phyloP scores from a whole-genome alignment of 495 filamentous ascomycete species.

The Neurospora sp. region DNA sequence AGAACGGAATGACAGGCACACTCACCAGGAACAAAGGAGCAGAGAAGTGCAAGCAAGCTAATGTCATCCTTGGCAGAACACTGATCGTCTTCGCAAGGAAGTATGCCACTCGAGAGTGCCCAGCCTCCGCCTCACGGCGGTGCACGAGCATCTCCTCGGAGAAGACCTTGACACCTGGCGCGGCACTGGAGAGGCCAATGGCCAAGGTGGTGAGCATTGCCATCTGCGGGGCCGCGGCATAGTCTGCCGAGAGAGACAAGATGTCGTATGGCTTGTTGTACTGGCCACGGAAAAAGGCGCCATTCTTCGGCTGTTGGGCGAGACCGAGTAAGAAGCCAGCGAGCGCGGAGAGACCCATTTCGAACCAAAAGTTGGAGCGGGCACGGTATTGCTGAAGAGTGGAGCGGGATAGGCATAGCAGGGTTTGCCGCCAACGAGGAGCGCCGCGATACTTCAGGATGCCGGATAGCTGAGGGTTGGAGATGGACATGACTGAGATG shows the following conservation, averaged over 20 bases:
- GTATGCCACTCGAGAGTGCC: slow-evolving; percentile 45
- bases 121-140: slow-evolving; percentile 40
- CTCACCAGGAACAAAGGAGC: slow-evolving; percentile 39
- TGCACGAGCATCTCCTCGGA: slow-evolving; percentile 48
- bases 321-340: slow-evolving; percentile 46
- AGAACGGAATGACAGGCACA: slow-evolving; percentile 39
- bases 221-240: slow-evolving; percentile 36
- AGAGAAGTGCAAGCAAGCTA: slow-evolving; percentile 47
- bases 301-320: slow-evolving; percentile 34
- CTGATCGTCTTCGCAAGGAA: slow-evolving; percentile 47
- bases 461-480: slow-evolving; percentile 1
- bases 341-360: slow-evolving; percentile 40
- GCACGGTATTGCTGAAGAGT: slow-evolving; percentile 46
- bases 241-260: slow-evolving; percentile 42
- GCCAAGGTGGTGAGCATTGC: slow-evolving; percentile 41
- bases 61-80: slow-evolving; percentile 36
- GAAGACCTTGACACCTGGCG: slow-evolving; percentile 45
- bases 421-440: slow-evolving; percentile 35
- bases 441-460: slow-evolving; percentile 35
- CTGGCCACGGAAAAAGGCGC: slow-evolving; percentile 42
- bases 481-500: not conserved
- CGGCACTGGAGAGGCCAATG: slow-evolving; percentile 43
- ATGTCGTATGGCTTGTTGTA: slow-evolving; percentile 39
- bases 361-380: slow-evolving; percentile 37
- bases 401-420: slow-evolving; percentile 36